Evolutionary conservation across 805 yeast species (phyloP).

Genomic region (Suhomyces xylopsoci): DNA sequence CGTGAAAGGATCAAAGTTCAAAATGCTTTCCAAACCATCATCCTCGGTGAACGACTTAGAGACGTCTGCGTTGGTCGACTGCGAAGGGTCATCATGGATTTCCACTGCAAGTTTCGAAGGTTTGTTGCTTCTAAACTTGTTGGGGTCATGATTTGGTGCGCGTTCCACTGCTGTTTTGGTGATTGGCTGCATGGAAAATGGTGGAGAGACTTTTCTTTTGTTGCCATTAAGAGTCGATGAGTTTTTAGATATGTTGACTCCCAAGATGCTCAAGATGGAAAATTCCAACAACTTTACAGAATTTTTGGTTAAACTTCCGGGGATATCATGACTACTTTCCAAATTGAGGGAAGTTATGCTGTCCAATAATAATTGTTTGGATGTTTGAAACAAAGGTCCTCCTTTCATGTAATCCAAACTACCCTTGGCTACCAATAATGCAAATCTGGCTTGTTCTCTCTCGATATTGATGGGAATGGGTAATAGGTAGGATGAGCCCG

Average conservation of each 20-base stretch:
- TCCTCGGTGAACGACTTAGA: background rate
- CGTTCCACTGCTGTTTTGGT: slow-evolving; percentile 23
- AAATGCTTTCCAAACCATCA: slow-evolving; percentile 20
- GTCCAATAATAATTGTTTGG: slow-evolving; percentile 52
- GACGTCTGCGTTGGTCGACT: background rate
- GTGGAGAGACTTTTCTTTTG: slow-evolving; percentile 14
- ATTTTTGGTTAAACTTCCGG: slow-evolving; percentile 60
- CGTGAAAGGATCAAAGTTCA: slow-evolving; percentile 40
- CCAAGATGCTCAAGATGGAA: slow-evolving; percentile 59
- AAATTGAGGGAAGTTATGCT: slow-evolving; percentile 48
- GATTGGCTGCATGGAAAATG: slow-evolving; percentile 14
- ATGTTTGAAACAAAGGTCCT: slow-evolving; percentile 73
- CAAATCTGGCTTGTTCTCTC: slow-evolving; percentile 60
- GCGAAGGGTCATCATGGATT: background rate
- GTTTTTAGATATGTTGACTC: slow-evolving; percentile 40
- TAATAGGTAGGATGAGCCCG: slow-evolving; percentile 42
- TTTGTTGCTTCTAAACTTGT: slow-evolving; percentile 1
- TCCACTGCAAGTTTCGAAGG: slow-evolving; percentile 1
- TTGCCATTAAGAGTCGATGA: background rate
- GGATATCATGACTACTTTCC: slow-evolving; percentile 51
- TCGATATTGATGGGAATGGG: slow-evolving; percentile 66
- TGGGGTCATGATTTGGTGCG: slow-evolving; percentile 9
- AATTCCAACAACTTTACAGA: slow-evolving; percentile 56
- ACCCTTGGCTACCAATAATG: slow-evolving; percentile 67
- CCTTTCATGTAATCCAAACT: slow-evolving; percentile 80